Conservation (phyloP, 2,329 filamentous ascomycete species). For the Tolypocladium amazonense region DNA sequence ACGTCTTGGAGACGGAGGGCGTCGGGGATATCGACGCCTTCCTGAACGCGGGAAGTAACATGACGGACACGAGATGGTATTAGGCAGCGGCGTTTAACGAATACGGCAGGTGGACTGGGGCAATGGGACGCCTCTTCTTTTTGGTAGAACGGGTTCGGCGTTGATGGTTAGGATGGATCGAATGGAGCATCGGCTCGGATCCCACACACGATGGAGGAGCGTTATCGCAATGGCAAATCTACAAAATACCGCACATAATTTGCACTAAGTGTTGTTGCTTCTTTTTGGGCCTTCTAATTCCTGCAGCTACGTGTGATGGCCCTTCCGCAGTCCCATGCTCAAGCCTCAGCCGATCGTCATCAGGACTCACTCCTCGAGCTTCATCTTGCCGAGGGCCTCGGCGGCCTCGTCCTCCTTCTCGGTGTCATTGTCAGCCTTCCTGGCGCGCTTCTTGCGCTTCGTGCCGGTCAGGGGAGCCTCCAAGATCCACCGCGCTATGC, state of each 20-base stretch:
- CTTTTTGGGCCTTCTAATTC: neutral
- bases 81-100: slow-evolving; percentile 5
- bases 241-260: neutral
- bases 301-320: neutral
- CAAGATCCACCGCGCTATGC: slow-evolving; percentile 59
- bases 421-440: slow-evolving; percentile 7
- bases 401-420: neutral
- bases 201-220: neutral
- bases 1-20: slow-evolving; percentile 61
- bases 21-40: slow-evolving; percentile 52
- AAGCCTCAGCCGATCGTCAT: neutral
- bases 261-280: neutral
- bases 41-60: slow-evolving; percentile 29
- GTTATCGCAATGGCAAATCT: neutral
- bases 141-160: neutral
- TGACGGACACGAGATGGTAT: slow-evolving; percentile 22
- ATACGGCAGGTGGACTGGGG: neutral
- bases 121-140: neutral
- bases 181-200: neutral
- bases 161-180: neutral
- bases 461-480: slow-evolving; percentile 38
- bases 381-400: neutral
- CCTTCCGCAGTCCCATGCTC: neutral
- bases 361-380: neutral
- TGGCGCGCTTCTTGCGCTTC: slow-evolving; percentile 26